phyloP scores from a whole-genome alignment of 768 basidiomycete species.

The Boletus subcaerulescens region DNA sequence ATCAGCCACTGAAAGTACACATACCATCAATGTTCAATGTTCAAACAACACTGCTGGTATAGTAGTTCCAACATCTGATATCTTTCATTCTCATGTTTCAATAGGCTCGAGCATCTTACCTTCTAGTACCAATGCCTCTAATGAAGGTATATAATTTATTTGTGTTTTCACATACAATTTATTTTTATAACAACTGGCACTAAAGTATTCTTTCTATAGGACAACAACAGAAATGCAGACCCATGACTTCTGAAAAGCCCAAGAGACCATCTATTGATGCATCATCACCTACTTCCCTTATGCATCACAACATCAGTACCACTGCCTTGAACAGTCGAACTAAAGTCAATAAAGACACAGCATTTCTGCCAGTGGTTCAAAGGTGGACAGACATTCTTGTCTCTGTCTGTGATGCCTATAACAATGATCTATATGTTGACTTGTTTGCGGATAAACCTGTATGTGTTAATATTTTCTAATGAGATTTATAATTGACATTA shows the following conservation, averaged over 20 bases:
- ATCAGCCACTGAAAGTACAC: not conserved
- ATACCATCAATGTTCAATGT: not conserved
- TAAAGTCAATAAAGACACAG: not conserved
- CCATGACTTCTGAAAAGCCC: not conserved
- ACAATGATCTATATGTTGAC: not conserved
- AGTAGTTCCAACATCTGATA: too few species aligned
- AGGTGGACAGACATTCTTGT: constrained; percentile 13
- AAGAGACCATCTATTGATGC: not conserved
- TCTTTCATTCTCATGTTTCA: too few species aligned
- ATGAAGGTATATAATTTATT: not conserved
- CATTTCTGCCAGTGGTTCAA: constrained; percentile 5
- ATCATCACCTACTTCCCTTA: not conserved
- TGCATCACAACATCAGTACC: not conserved
- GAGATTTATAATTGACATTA: not conserved
- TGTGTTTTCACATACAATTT: not conserved
- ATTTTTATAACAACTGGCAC: not conserved
- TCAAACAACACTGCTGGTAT: not conserved
- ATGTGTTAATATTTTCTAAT: not conserved
- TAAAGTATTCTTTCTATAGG: not conserved
- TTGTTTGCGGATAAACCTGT: constrained; percentile 24
- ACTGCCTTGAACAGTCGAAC: not conserved
- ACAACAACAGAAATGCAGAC: not conserved
- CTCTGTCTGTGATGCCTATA: not conserved
- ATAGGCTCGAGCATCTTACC: too few species aligned
- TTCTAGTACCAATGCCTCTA: too few species aligned